phyloP scores from a whole-genome alignment of 768 basidiomycete genomes.

The Amanita subjunquillea region DNA sequence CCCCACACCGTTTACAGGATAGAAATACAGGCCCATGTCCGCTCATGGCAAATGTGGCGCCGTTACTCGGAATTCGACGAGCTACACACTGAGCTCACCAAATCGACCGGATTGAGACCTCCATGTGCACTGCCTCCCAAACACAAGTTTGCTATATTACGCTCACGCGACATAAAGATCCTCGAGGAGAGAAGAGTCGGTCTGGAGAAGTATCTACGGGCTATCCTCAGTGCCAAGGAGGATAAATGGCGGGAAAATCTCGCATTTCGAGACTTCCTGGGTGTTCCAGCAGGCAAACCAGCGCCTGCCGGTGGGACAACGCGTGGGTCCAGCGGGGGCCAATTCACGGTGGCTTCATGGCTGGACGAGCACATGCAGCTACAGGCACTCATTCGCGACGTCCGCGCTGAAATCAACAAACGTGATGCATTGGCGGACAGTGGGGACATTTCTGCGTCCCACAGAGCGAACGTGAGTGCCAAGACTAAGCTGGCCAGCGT shows the following conservation, averaged over 20 bases:
- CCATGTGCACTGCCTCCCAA: constrained; percentile 81
- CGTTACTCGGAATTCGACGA: constrained; percentile 94
- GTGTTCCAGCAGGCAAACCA: constrained; percentile 55
- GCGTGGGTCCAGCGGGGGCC: constrained; percentile 21
- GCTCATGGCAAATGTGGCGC: constrained; percentile 89
- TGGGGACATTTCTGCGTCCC: constrained; percentile 64
- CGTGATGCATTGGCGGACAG: constrained; percentile 76
- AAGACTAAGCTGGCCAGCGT: constrained; percentile 77
- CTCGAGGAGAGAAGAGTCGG: constrained; percentile 70
- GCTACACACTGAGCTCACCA: constrained; percentile 72
- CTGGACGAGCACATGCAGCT: constrained; percentile 81
- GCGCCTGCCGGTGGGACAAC: constrained; percentile 20
- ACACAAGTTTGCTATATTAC: constrained; percentile 60
- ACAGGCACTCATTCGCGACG: constrained; percentile 64
- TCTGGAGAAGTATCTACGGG: constrained; percentile 78
- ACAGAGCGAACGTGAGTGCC: constrained; percentile 73
- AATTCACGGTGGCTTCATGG: constrained; percentile 77
- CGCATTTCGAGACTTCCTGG: constrained; percentile 81
- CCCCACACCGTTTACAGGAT: constrained; percentile 78
- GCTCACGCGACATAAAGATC: constrained; percentile 47
- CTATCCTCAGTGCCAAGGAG: constrained; percentile 76
- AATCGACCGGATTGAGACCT: constrained; percentile 71
- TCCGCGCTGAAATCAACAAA: constrained; percentile 80
- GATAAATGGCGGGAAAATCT: constrained; percentile 72
- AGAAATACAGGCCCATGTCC: constrained; percentile 78